phyloP scores from a whole-genome alignment of 805 yeast species.

The Candida hungchunana region DNA sequence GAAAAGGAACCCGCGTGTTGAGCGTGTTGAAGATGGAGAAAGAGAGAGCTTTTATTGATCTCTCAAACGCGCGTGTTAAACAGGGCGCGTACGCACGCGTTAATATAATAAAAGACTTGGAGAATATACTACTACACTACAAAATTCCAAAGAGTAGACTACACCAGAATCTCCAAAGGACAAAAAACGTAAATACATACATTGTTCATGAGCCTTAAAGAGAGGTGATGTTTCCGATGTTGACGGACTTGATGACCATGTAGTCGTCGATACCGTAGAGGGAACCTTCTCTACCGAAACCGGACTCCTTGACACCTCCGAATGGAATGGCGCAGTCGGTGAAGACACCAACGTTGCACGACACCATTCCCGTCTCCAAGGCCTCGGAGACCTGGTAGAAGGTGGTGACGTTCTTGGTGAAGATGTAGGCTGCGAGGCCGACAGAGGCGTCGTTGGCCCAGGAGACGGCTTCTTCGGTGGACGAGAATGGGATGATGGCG shows the following conservation, averaged over 20 bases:
- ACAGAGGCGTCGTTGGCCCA: constrained; percentile 51
- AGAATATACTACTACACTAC: no score
- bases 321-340: constrained; percentile 55
- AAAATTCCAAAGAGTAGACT: no score
- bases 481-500: constrained; percentile 51
- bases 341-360: constrained; percentile 55
- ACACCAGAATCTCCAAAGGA: no score
- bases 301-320: constrained; percentile 64
- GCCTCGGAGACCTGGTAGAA: constrained; percentile 50
- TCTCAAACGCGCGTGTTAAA: no score
- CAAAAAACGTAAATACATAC: no score
- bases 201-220: not conserved
- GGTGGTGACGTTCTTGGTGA: constrained; percentile 47
- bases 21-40: not conserved
- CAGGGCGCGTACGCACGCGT: no score
- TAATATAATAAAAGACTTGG: no score
- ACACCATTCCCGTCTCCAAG: constrained; percentile 62
- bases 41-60: no score
- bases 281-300: constrained; percentile 70
- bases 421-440: constrained; percentile 60
- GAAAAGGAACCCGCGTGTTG: not conserved
- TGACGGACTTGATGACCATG: constrained; percentile 47
- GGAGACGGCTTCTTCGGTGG: constrained; percentile 47
- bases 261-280: constrained; percentile 60
- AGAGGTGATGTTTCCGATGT: constrained; percentile 13